A percentile compares a stretch with the other conserved stretches of the same genome.
phyloP scores from a whole-genome alignment of 768 basidiomycete species.

The Chiua virens region DNA sequence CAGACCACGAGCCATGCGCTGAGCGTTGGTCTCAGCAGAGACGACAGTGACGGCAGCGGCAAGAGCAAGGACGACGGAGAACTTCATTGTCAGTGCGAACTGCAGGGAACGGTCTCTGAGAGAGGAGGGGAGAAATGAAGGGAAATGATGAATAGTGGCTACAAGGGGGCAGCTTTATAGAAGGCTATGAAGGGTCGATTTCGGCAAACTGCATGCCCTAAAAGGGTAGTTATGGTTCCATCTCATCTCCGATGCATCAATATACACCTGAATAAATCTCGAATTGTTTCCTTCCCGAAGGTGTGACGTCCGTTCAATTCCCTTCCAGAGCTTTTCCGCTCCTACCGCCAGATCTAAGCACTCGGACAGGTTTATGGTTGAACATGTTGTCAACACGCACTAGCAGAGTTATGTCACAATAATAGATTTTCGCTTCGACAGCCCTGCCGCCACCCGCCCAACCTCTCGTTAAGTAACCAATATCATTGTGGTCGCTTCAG shows the following conservation, averaged over 20 bases:
- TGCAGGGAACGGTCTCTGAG: background rate
- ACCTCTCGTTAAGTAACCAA: too few species aligned
- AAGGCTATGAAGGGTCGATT: conserved; percentile 6
- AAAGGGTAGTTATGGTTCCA: background rate
- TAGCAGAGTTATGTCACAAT: too few species aligned
- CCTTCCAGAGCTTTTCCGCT: too few species aligned
- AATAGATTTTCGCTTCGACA: too few species aligned
- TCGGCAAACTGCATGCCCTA: conserved; percentile 13
- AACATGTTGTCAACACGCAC: too few species aligned
- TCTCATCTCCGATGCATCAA: conserved; percentile 4
- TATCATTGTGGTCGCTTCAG: too few species aligned
- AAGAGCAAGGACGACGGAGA: conserved; percentile 35
- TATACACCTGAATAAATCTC: background rate
- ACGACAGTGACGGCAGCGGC: conserved; percentile 37
- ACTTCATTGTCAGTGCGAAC: conserved; percentile 32
- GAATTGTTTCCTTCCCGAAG: background rate
- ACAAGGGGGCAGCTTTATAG: background rate
- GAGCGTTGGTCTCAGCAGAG: conserved; percentile 50
- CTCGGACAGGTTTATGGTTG: too few species aligned
- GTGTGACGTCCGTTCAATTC: background rate
- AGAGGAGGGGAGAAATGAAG: background rate
- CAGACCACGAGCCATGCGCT: conserved; percentile 55
- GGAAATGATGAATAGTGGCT: background rate
- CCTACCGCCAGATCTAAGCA: too few species aligned
- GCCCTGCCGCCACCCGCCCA: too few species aligned